Evolutionary conservation across 345 rosid species (phyloP), one percentile per base, ranked within the genome.

Genomic region (Rubroshorea leprosula): DNA sequence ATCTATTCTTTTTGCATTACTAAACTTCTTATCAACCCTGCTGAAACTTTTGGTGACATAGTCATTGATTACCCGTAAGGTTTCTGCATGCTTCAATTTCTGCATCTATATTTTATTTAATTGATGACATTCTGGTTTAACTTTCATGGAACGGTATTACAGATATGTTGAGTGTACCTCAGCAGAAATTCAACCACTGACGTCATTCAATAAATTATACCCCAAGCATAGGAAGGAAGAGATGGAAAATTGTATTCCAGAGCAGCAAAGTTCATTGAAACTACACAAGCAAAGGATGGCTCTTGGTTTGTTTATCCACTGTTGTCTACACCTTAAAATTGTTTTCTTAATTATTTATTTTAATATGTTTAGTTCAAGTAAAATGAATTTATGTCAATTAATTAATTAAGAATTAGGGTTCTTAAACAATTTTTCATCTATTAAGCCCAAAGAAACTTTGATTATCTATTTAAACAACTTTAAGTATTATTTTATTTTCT

Each of bases 11-110:
- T 49, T 19, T 14, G 21, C 74, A 84, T n/a, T n/a, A n/a, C n/a
- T n/a, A n/a, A n/a, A n/a, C n/a, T n/a, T n/a, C n/a, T n/a, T n/a
- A 76, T 92, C 72, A 92, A 92, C 69, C 96, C 96, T 39, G 98
- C 98, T n/a, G 98, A 92, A 80, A 84, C 98, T 47, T 92, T 92
- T 78, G 98, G 97, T 19, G 98, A 92, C 73, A 89, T 92, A 26
- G 92, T 92, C 46, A 84, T 92, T 27, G 97, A 92, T 71, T 89
- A 92, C 56, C 87, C 93, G 95, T 89, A 84, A 86, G 98, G 57
- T 65, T 24, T 64, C 38, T 51, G 51, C n/a, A 1, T 53, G 63
- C 58, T 27, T 66, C 43, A 54, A 49, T 39, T 62, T 23, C 20
- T 70, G 22, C 29, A 51, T 21, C 41, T 46, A 49, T 9, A 5